A percentile compares a stretch with the other conserved stretches of the same genome.
These are phyloP conservation scores for Aspergillus calidoustus DNA, from an alignment of 2,329 filamentous ascomycete genomes.

Conservation along the genomic window DNA sequence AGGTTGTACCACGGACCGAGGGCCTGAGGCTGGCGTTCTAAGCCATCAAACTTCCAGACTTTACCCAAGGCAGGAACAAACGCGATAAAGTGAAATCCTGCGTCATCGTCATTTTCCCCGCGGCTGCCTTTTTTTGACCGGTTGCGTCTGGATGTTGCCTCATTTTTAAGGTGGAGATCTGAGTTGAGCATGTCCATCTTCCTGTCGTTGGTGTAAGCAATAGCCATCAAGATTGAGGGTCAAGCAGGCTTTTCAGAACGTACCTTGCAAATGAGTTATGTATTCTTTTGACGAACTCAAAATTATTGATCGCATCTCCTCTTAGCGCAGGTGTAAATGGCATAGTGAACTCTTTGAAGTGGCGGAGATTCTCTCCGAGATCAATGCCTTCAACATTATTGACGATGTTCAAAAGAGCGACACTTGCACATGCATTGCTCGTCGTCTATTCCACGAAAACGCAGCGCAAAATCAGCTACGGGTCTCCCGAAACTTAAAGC, in stretches of 20 bases:
- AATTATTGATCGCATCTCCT: constrained; percentile 74
- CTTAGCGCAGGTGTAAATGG: constrained; percentile 72
- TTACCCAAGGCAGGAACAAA: constrained; percentile 76
- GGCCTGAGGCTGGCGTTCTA: constrained; percentile 71
- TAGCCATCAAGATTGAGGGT: not conserved
- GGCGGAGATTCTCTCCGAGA: constrained; percentile 70
- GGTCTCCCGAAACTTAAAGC: not conserved
- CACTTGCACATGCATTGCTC: constrained; percentile 86
- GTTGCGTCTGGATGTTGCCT: constrained; percentile 45
- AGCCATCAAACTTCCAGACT: constrained; percentile 88
- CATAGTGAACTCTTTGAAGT: constrained; percentile 75
- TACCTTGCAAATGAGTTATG: constrained; percentile 87
- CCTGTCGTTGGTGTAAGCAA: constrained; percentile 42
- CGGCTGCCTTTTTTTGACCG: constrained; percentile 44
- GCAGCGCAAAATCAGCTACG: constrained; percentile 9
- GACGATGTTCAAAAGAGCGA: constrained; percentile 89
- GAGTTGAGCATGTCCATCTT: constrained; percentile 76
- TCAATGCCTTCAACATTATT: constrained; percentile 75
- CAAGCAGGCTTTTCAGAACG: constrained; percentile 24
- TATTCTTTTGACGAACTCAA: constrained; percentile 75
- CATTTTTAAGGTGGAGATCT: constrained; percentile 65
- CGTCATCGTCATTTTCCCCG: constrained; percentile 58
- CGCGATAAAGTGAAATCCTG: constrained; percentile 84
- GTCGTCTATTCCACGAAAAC: constrained; percentile 64
- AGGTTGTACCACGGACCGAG: constrained; percentile 53